These are phyloP conservation scores for Diplocarpon mali DNA, from an alignment of 2,329 filamentous ascomycete genomes.

Conservation along the genomic window DNA sequence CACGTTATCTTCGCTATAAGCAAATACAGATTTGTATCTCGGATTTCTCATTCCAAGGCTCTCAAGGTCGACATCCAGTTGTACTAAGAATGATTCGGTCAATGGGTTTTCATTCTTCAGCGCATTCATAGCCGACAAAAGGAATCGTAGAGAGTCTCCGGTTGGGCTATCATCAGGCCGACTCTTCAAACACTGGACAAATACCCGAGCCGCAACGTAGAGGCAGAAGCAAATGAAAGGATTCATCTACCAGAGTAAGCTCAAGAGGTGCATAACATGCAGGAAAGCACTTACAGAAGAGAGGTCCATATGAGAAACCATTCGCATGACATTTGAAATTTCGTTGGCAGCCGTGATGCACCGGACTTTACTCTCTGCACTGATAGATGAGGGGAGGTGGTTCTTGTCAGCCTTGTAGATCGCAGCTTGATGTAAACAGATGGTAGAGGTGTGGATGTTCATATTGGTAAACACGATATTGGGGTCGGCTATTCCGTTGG, in stretches of 20 bases:
- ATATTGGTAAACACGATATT: slow-evolving; percentile 94
- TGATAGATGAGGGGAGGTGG: slow-evolving; percentile 62
- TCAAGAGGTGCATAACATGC: background rate
- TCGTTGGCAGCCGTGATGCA: slow-evolving; percentile 91
- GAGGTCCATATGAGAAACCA: slow-evolving; percentile 83
- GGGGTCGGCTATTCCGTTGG: slow-evolving; percentile 60
- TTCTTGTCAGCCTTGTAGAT: slow-evolving; percentile 97
- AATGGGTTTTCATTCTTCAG: slow-evolving; percentile 80
- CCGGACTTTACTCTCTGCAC: slow-evolving; percentile 81
- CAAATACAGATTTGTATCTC: slow-evolving; percentile 43
- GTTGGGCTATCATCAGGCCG: slow-evolving; percentile 74
- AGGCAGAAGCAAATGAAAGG: slow-evolving; percentile 92
- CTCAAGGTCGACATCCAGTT: slow-evolving; percentile 85
- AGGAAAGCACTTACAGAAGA: slow-evolving; percentile 49
- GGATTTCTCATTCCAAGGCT: slow-evolving; percentile 53
- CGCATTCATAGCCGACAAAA: slow-evolving; percentile 82
- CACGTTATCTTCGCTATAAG: slow-evolving; percentile 29
- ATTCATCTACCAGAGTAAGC: slow-evolving; percentile 57
- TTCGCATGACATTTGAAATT: slow-evolving; percentile 89
- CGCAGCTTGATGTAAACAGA: slow-evolving; percentile 94
- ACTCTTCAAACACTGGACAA: slow-evolving; percentile 93
- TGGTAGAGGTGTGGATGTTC: slow-evolving; percentile 92
- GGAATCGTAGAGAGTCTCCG: slow-evolving; percentile 74
- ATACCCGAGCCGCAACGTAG: slow-evolving; percentile 90
- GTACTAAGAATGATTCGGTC: slow-evolving; percentile 88